Evolutionary conservation across 2,329 filamentous ascomycete genomes (phyloP).

Genomic region (Mollisia scopiformis): DNA sequence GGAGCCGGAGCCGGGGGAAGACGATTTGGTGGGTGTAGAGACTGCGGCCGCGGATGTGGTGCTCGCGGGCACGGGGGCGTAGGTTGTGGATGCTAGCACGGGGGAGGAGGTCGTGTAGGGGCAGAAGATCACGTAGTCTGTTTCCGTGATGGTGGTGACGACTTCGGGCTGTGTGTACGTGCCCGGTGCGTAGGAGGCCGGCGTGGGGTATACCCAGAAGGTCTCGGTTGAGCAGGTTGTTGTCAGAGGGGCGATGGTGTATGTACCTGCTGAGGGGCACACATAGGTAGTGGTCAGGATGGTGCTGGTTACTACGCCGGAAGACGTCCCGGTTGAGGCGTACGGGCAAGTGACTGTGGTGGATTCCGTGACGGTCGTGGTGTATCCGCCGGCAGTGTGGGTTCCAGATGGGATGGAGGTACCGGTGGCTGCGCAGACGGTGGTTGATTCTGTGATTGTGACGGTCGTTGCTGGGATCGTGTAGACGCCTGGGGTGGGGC

Average conservation of each 20-base stretch:
- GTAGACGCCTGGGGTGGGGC: constrained; percentile 71
- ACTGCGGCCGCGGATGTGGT: constrained; percentile 2
- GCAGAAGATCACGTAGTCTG: constrained; percentile 70
- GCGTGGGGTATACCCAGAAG: constrained; percentile 65
- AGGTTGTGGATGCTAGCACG: constrained; percentile 17
- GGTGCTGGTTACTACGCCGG: constrained; percentile 65
- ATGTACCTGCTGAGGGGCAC: constrained; percentile 74
- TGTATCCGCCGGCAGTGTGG: constrained; percentile 73
- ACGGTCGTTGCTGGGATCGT: constrained; percentile 75
- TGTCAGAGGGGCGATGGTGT: constrained; percentile 73
- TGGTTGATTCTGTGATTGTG: constrained; percentile 67
- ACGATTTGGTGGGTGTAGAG: constrained; percentile 25
- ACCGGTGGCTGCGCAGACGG: constrained; percentile 65
- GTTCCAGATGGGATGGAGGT: constrained; percentile 65
- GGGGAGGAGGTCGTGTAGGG: constrained; percentile 55
- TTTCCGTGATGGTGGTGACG: constrained; percentile 70
- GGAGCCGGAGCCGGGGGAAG: not conserved
- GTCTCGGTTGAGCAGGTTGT: constrained; percentile 59
- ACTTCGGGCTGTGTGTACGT: constrained; percentile 73
- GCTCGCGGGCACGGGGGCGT: constrained; percentile 32
- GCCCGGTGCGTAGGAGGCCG: constrained; percentile 67
- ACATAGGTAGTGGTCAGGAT: constrained; percentile 72
- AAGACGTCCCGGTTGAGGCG: constrained; percentile 63
- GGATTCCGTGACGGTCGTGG: constrained; percentile 66
- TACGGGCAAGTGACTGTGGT: constrained; percentile 74